Conservation (phyloP, 305 asterid genomes). For the Fraxinus albicans region DNA sequence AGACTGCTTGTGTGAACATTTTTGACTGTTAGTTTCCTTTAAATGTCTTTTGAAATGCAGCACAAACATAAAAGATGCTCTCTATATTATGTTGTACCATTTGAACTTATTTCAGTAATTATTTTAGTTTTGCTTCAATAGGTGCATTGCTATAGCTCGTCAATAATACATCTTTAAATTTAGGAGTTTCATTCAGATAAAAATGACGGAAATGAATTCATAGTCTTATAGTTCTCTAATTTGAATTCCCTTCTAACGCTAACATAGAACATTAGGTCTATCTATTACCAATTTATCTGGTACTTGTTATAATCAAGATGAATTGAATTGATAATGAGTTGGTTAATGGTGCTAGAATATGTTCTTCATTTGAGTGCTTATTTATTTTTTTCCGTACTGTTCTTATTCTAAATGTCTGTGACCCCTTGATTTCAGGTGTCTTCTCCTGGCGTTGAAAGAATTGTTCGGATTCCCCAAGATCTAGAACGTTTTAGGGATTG, state of each 20-base stretch:
- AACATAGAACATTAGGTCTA: background rate
- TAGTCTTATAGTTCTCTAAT: background rate
- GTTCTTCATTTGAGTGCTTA: background rate
- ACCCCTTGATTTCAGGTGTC: conserved; percentile 54
- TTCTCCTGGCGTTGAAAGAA: conserved; percentile 87
- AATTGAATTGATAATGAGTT: background rate
- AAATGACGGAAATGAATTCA: background rate
- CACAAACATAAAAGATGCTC: background rate
- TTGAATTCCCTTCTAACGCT: background rate
- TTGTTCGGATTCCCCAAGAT: conserved; percentile 69
- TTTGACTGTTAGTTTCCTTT: background rate
- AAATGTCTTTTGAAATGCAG: background rate
- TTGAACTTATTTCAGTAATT: background rate
- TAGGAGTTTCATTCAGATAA: background rate
- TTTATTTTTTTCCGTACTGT: background rate
- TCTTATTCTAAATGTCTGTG: background rate
- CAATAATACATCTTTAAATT: background rate
- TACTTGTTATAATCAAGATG: background rate
- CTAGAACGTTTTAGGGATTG: conserved; percentile 86
- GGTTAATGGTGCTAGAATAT: background rate
- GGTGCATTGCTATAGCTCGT: background rate
- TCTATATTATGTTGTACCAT: background rate
- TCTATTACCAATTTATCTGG: background rate
- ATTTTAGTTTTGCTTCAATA: background rate
- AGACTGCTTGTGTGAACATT: background rate